Conservation (phyloP, 2,329 filamentous ascomycete species). For the Chaetoscypha palmicola region DNA sequence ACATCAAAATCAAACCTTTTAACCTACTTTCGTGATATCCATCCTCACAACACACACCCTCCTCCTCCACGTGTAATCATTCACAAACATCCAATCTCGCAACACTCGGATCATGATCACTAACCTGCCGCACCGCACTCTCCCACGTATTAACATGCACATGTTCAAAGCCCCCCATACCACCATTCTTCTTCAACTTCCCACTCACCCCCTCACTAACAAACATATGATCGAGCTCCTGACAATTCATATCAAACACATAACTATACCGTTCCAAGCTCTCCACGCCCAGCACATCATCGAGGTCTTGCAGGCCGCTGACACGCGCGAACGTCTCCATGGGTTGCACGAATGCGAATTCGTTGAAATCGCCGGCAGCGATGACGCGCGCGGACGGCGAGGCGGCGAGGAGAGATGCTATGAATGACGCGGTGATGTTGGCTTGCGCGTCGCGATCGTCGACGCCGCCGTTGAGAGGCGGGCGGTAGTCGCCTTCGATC, state of each 20-base stretch:
- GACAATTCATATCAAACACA: constrained; percentile 60
- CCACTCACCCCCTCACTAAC: constrained; percentile 43
- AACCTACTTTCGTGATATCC: no score
- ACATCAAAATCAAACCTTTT: no score
- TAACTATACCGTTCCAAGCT: constrained; percentile 62
- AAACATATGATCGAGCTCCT: constrained; percentile 64
- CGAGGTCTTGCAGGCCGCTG: constrained; percentile 54
- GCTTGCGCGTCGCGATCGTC: constrained; percentile 50
- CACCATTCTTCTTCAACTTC: constrained; percentile 11
- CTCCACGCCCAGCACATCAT: constrained; percentile 48
- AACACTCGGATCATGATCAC: constrained; percentile 64
- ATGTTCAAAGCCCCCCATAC: constrained; percentile 49
- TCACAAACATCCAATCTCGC: constrained; percentile 54
- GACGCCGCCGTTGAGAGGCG: constrained; percentile 59
- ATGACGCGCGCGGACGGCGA: constrained; percentile 53
- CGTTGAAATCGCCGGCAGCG: constrained; percentile 64
- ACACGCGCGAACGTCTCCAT: constrained; percentile 45
- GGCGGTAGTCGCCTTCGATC: constrained; percentile 57
- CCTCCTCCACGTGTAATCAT: no score
- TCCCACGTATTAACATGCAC: constrained; percentile 67
- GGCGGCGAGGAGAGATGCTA: constrained; percentile 47
- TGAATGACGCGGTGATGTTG: constrained; percentile 51
- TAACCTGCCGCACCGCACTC: constrained; percentile 46
- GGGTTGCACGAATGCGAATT: constrained; percentile 58
- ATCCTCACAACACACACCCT: no score